These are phyloP conservation scores for Sugiyamaella marilandica DNA, from an alignment of 805 yeast species.

Conservation along the genomic window DNA sequence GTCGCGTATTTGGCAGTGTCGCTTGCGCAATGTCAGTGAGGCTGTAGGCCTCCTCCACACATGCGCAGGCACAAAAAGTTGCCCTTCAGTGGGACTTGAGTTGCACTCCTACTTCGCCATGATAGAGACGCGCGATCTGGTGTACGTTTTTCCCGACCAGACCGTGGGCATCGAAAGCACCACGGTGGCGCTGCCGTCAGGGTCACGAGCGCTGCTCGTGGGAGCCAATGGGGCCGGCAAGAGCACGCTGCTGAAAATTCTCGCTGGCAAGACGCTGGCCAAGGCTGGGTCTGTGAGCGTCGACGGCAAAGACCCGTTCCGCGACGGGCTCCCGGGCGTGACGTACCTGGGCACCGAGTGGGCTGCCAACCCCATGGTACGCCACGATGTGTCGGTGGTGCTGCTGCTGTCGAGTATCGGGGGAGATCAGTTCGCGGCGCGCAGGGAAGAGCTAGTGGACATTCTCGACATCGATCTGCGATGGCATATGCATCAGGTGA, in stretches of 20 bases:
- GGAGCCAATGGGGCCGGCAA: conserved; percentile 99
- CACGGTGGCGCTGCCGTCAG: conserved; percentile 57
- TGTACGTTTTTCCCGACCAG: conserved; percentile 62
- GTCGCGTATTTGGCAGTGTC: too few species aligned
- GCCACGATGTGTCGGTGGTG: conserved; percentile 85
- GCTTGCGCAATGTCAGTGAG: too few species aligned
- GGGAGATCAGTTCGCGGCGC: conserved; percentile 63
- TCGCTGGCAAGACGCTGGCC: conserved; percentile 89
- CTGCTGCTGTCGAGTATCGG: conserved; percentile 78
- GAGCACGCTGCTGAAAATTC: conserved; percentile 74
- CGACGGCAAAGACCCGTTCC: conserved; percentile 87
- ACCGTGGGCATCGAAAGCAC: conserved; percentile 66
- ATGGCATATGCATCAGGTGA: conserved; percentile 89
- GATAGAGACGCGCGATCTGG: conserved; percentile 57
- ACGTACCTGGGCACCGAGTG: conserved; percentile 96
- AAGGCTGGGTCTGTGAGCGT: conserved; percentile 62
- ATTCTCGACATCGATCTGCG: conserved; percentile 78
- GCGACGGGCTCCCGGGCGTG: conserved; percentile 42
- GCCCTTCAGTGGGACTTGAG: too few species aligned
- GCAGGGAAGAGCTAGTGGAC: conserved; percentile 71
- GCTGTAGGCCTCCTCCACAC: too few species aligned
- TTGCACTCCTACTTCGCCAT: conserved; percentile 11
- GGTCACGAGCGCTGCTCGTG: conserved; percentile 69
- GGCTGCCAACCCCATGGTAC: conserved; percentile 87
- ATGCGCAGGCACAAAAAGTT: too few species aligned